Base-by-base conservation (phyloP, 257 asterid genomes). In the Penstemon barbatus region DNA sequence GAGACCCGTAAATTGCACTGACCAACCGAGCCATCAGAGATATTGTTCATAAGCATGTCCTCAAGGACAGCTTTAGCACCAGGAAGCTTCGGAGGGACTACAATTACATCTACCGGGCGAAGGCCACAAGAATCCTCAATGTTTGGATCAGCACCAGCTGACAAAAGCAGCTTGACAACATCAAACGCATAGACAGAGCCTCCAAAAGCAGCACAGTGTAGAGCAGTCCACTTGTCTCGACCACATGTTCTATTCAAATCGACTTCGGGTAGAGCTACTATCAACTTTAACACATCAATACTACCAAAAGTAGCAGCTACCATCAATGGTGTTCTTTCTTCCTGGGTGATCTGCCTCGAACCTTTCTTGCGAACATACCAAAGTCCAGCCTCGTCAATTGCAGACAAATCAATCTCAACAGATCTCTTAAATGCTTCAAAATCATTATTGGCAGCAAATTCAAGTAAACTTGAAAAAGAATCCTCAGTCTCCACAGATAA, bases 271-370 rank as follows among this genome's bases (percentile, higher is more conserved):
- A 79, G 71, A 61, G 96, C 83, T n/a, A 89, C 85, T 51, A 93
- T 83, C 71, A 93, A 73, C 83, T 84, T 87, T 74, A 91, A 57
- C 48, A 91, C 96, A 82, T 89, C 96, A 68, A 85, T 67, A 71
- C 91, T 87, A 2, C 97, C 99, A 70, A 84, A 93, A 0, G 86
- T 78, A 52, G 99, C 89, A 66, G 99, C 99, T 39, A 93, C 97
- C 99, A 93, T 93, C 71, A 93, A 63, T 3, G 96, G 95, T 13
- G 96, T 93, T 60, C 95, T 83, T 46, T 88, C 87, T 72, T 90
- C 96, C 61, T 74, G 81, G 8, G 75, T 77, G 45, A 90, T 87
- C 71, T 82, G 89, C 78, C 83, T 88, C 4, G 92, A 75, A 3
- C 88, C 97, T 75, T 71, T 86, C 80, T 75, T 86, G 5, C 97